Base-by-base conservation (phyloP, 306 rosid genomes). In the Lathyrus sativus region DNA sequence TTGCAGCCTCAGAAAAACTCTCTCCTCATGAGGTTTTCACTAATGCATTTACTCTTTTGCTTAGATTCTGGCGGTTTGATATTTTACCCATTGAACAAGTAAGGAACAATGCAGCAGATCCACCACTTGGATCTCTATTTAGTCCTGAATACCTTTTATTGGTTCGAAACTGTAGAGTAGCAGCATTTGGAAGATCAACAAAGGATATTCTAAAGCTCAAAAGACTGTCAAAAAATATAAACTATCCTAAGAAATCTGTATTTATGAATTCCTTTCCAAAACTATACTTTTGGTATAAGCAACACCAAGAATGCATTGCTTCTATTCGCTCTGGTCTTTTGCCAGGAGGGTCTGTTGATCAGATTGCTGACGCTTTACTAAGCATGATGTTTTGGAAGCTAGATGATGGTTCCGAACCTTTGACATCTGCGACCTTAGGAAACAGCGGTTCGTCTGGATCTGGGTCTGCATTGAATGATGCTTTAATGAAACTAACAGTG, bases 21-120 rank as follows among this genome's bases (percentile, higher is more conserved):
- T 83, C 93, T 83, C 81, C 84, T 58, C 85, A 80, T 65, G 84
- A 96, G 51, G 91, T 92, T 45, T 92, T 92, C 77, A 83, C 93
- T 73, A 88, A 80, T 72, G 96, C 98, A 37, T 92, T 90, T 80
- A 85, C 87, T 74, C 96, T 92, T 76, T 70, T 92, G 66, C 77
- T 92, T 75, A 85, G 92, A 73, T 82, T 85, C 79, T 92, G 98
- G 98, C 85, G 86, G 73, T 92, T 88, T 85, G 87, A 88, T 80
- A 88, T 73, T 74, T 86, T 90, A 62, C 86, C 96, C 72, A 31
- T 48, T 69, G 90, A 90, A 65, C 87, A 86, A 70, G 60, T 90
- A 75, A 82, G 84, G 85, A 83, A 76, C 13, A 86, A 76, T 65
- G 81, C 70, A 11, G 75, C 74, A 43, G 54, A 72, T 55, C 90